phyloP scores from a whole-genome alignment of 2,329 filamentous ascomycete genomes.

The Monilinia fructigena region DNA sequence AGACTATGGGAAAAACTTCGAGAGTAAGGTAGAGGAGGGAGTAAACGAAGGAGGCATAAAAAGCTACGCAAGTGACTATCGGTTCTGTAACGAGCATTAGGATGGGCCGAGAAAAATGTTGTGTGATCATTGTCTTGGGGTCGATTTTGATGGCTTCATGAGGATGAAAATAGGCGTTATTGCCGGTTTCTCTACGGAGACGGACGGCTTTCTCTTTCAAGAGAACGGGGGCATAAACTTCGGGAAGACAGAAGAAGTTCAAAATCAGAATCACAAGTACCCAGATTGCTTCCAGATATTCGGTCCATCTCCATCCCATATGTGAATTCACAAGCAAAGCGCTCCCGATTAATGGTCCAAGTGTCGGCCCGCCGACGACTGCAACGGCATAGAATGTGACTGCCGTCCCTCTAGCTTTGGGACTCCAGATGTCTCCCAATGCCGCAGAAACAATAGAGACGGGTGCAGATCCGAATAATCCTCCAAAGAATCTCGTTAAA shows the following conservation, averaged over 20 bases:
- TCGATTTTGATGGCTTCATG: conserved; percentile 48
- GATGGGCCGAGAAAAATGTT: conserved; percentile 41
- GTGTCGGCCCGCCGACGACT: too few relatives aligned
- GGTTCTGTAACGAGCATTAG: conserved; percentile 42
- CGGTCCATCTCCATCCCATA: conserved; percentile 77
- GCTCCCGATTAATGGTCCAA: too few relatives aligned
- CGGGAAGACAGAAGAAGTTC: conserved; percentile 57
- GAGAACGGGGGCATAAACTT: conserved; percentile 56
- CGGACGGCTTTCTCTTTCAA: too few relatives aligned
- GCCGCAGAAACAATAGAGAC: conserved; percentile 62
- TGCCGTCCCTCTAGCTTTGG: conserved; percentile 54
- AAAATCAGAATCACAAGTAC: conserved; percentile 43
- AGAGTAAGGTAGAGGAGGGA: conserved; percentile 44
- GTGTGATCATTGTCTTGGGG: conserved; percentile 45
- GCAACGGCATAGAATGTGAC: conserved; percentile 54
- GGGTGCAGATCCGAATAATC: conserved; percentile 60
- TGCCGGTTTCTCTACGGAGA: too few relatives aligned
- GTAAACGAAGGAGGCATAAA: conserved; percentile 35
- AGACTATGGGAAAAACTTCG: conserved; percentile 49
- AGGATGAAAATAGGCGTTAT: too few relatives aligned
- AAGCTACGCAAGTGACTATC: conserved; percentile 33
- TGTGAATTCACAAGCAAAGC: conserved; percentile 39
- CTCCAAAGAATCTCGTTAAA: conserved; percentile 65
- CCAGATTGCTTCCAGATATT: conserved; percentile 67
- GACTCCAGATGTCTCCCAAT: conserved; percentile 59